Percentiles rank a stretch among this genome's conserved stretches.
Conservation (phyloP, 768 basidiomycete species). For the Hygrocybe punicea region DNA sequence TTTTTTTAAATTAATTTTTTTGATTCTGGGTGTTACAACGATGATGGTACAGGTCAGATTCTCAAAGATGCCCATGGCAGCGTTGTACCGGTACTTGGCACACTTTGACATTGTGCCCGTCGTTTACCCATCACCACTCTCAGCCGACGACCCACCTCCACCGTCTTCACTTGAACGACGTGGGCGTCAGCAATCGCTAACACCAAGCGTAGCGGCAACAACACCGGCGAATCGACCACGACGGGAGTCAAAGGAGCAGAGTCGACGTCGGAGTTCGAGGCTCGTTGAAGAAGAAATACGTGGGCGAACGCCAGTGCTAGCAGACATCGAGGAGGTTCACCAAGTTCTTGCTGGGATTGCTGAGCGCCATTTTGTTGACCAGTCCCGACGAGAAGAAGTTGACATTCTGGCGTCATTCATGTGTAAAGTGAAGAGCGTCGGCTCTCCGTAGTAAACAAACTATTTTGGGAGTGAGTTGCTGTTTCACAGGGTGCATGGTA, state of each 20-base stretch:
- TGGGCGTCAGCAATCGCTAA: slow-evolving; percentile 42
- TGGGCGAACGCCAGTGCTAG: slow-evolving; percentile 59
- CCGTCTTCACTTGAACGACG: slow-evolving; percentile 59
- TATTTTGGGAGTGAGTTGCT: not conserved
- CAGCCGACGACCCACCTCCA: slow-evolving; percentile 64
- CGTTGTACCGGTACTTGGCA: slow-evolving; percentile 67
- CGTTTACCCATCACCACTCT: slow-evolving; percentile 67
- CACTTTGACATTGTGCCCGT: slow-evolving; percentile 69
- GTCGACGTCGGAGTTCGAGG: slow-evolving; percentile 67
- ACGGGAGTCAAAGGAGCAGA: slow-evolving; percentile 61
- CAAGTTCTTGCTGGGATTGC: slow-evolving; percentile 63
- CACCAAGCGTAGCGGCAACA: slow-evolving; percentile 47
- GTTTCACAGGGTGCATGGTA: too few species aligned
- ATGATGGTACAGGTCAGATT: slow-evolving; percentile 62
- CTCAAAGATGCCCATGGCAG: slow-evolving; percentile 58
- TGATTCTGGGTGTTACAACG: not conserved
- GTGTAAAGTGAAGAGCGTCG: slow-evolving; percentile 66
- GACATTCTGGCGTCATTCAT: slow-evolving; percentile 81
- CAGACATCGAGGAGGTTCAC: slow-evolving; percentile 68
- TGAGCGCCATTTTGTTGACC: slow-evolving; percentile 69
- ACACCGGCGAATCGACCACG: slow-evolving; percentile 72
- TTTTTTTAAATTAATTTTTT: not conserved
- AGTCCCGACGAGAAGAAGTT: slow-evolving; percentile 66
- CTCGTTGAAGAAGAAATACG: slow-evolving; percentile 61
- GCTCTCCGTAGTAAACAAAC: slow-evolving; percentile 9